phyloP scores from a whole-genome alignment of 352 stramenopile genomes.

The Phytophthora capsici region DNA sequence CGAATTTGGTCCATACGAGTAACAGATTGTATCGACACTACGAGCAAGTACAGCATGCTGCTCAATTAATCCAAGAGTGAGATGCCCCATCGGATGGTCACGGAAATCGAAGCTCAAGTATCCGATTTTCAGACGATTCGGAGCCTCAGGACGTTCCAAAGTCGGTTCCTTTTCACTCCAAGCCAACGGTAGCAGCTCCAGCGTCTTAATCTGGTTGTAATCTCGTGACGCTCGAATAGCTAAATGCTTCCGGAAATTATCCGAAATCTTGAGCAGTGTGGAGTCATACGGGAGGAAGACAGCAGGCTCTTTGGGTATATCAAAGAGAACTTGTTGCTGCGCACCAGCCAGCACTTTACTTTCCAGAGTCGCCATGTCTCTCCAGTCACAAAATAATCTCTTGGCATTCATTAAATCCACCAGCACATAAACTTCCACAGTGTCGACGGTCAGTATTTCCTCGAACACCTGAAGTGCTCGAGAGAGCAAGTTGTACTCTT shows the following conservation, averaged over 20 bases:
- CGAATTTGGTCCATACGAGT: conserved; percentile 82
- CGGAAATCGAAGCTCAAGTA: conserved; percentile 93
- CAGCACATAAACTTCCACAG: conserved; percentile 46
- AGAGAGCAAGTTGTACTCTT: conserved; percentile 43
- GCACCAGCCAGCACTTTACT: conserved; percentile 44
- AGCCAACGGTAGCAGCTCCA: conserved; percentile 37
- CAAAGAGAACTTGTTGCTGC: conserved; percentile 21
- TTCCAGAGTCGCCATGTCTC: conserved; percentile 53
- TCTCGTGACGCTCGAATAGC: conserved; percentile 34
- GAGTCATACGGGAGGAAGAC: conserved; percentile 77
- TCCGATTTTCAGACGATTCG: conserved; percentile 66
- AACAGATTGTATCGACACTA: conserved; percentile 61
- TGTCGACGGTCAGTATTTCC: conserved; percentile 43
- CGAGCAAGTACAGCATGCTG: conserved; percentile 56
- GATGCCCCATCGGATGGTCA: conserved; percentile 93
- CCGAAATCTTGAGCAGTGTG: conserved; percentile 62
- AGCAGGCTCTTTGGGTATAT: background rate
- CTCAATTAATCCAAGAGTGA: conserved; percentile 87
- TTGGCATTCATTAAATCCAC: conserved; percentile 57
- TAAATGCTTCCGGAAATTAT: conserved; percentile 55
- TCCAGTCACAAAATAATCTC: conserved; percentile 71
- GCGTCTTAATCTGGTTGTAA: conserved; percentile 46
- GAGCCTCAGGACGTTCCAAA: conserved; percentile 27
- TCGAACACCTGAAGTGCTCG: conserved; percentile 52
- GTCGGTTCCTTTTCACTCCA: conserved; percentile 17